Evolutionary conservation across 1,139 yeast genomes (phyloP).

Genomic region (Nadsonia starkeyi-henricii): DNA sequence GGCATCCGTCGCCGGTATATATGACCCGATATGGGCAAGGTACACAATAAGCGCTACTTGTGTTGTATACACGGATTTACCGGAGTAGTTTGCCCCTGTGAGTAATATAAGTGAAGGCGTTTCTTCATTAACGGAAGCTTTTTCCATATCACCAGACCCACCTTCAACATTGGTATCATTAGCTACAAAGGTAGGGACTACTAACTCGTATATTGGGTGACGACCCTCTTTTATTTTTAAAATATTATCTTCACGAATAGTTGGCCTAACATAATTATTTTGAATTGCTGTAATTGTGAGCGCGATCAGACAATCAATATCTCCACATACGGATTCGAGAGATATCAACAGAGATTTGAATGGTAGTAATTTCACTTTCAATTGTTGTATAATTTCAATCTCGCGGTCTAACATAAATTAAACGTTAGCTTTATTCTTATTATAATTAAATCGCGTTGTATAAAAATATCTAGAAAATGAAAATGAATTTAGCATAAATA

Average conservation of each 20-base stretch:
- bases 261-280: not conserved
- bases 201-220: not conserved
- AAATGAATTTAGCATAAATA: too few species aligned
- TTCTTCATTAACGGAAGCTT: not conserved
- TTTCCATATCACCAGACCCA: not conserved
- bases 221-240: not conserved
- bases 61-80: not conserved
- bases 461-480: too few species aligned
- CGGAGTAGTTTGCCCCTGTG: not conserved
- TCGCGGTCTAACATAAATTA: not conserved
- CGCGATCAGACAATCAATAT: not conserved
- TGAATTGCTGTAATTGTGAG: not conserved
- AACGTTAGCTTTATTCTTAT: too few species aligned
- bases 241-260: not conserved
- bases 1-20: not conserved
- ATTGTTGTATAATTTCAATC: not conserved
- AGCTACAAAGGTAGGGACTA: not conserved
- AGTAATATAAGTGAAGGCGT: not conserved
- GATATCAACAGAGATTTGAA: not conserved
- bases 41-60: not conserved
- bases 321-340: not conserved
- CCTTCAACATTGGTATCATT: not conserved
- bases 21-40: not conserved
- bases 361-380: not conserved
- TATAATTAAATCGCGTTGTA: too few species aligned